Evolutionary conservation across 2,329 filamentous ascomycete genomes (phyloP).

Genomic region (Huntiella abstrusa): DNA sequence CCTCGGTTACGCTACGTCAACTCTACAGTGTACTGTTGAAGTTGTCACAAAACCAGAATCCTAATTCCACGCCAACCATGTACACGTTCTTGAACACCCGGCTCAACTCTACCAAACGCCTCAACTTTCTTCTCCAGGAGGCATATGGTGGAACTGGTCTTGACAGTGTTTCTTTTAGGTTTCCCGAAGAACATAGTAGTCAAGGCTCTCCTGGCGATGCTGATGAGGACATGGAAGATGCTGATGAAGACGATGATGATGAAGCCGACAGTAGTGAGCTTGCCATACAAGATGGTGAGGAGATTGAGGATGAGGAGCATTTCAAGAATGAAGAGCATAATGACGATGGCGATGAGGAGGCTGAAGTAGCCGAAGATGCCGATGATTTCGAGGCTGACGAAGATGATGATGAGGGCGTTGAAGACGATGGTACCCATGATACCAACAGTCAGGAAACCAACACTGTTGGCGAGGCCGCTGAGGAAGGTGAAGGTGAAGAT

Average conservation of each 20-base stretch:
- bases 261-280: constrained; percentile 12
- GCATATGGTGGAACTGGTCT: constrained; percentile 23
- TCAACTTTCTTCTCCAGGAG: constrained; percentile 23
- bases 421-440: not conserved
- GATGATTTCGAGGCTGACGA: constrained; percentile 11
- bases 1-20: constrained; percentile 22
- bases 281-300: constrained; percentile 3
- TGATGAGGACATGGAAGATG: constrained; percentile 13
- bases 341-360: constrained; percentile 11
- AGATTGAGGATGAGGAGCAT: constrained; percentile 11
- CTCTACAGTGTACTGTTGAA: constrained; percentile 25
- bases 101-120: constrained; percentile 21
- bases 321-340: constrained; percentile 9
- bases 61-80: constrained; percentile 20
- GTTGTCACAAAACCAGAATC: constrained; percentile 25
- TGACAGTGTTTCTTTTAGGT: constrained; percentile 23
- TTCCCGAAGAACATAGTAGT: constrained; percentile 16
- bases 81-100: constrained; percentile 25
- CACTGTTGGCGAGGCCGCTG: constrained; percentile 9
- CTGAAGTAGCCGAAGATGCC: constrained; percentile 11
- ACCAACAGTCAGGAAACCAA: constrained; percentile 10
- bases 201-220: constrained; percentile 15
- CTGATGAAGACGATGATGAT: constrained; percentile 12
- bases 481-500: constrained; percentile 8
- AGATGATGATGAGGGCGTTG: constrained; percentile 5